Evolutionary conservation across 2,329 filamentous ascomycete species (phyloP), one percentile per base, ranked within the genome.

Genomic region (Aureobasidium sp.): DNA sequence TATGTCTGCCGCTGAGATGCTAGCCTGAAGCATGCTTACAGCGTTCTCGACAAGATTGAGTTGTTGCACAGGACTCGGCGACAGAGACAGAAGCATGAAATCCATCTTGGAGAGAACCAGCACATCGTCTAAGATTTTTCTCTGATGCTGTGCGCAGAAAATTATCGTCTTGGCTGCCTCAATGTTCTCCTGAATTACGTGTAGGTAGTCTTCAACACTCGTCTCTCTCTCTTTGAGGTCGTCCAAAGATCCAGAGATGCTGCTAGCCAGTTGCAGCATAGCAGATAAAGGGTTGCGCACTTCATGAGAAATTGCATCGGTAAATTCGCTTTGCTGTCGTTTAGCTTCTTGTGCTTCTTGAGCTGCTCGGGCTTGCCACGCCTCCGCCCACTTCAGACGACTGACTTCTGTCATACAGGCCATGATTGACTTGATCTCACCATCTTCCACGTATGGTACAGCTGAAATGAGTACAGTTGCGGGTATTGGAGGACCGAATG

Each of bases 121-220:
- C 0, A 79, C 73, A 62, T 79, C 77, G 62, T 79, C 77, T 2
- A 79, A 76, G 39, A 79, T 78, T 3, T 75, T 69, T 10, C 42
- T 37, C 25, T 48, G 42, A 25, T 61, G 59, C 3, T 27, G 6
- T 1, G 49, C 48, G 34, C 59, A 61, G 34, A 55, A 55, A 13
- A 55, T 30, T n/a, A 61, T 61, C 1, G 59, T 61, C 29, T 61
- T 44, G 9, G 66, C 69, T 8, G 66, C 64, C 8, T 65, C 66
- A 7, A 65, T n/a, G 30, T 52, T 61, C 21, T 59, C 55, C 5
- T 55, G 41, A 1, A 62, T 16, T 2, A 54, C 11, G 15, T 37
- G 27, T 11, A 45, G 3, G 3, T 37, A 36, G 7, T 25, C 41
- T 25, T 50, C 54, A 7, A 36, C 21, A 11, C 25, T 37, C 0